Conservation (phyloP, 805 yeast species). For the Yamadazyma olivae region DNA sequence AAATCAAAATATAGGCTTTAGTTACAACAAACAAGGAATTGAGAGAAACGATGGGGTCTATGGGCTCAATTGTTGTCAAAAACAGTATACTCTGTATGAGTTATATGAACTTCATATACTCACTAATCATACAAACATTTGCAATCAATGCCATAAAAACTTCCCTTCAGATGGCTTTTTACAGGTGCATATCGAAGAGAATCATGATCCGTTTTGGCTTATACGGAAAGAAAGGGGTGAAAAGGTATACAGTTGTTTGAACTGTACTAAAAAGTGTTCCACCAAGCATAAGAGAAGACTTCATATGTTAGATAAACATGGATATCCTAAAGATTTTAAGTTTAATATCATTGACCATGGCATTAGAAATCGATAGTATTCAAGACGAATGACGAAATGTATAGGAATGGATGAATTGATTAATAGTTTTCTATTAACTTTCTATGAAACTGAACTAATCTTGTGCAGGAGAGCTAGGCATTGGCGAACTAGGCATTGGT, state of each 20-base stretch:
- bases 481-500: no score
- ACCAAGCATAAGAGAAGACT: conserved; percentile 38
- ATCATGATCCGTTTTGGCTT: conserved; percentile 47
- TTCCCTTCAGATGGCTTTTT: conserved; percentile 45
- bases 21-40: no score
- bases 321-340: conserved; percentile 38
- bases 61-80: no score
- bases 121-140: conserved; percentile 27
- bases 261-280: conserved; percentile 39
- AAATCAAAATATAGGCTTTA: no score
- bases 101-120: conserved; percentile 21
- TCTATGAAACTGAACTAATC: no score
- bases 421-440: no score
- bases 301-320: conserved; percentile 51
- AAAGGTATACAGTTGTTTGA: conserved; percentile 42
- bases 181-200: conserved; percentile 49
- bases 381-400: no score
- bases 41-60: no score
- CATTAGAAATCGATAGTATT: conserved; percentile 11
- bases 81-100: conserved; percentile 12
- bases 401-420: background rate
- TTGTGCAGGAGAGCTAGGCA: no score
- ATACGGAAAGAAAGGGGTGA: conserved; percentile 37
- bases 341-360: conserved; percentile 30
- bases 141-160: conserved; percentile 33